Base-by-base conservation (phyloP, 1,139 yeast genomes). In the Candida sp. region DNA sequence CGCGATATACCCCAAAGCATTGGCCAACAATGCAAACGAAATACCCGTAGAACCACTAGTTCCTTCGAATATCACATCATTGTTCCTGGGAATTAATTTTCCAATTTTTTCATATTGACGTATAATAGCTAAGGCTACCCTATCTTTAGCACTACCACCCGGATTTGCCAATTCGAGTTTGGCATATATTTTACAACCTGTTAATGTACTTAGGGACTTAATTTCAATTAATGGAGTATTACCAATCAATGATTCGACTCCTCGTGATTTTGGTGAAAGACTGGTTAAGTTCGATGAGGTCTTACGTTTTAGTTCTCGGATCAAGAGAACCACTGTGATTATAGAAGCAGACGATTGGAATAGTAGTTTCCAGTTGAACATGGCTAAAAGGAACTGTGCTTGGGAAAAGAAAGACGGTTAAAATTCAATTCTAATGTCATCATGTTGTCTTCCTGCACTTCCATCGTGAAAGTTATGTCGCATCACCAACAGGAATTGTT, bases 41-140 rank as follows among this genome's bases (percentile, higher is more conserved):
- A 93, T 93, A 6, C 99, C 99, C 0, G 99, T 93, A 0, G 97
- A 88, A 0, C 98, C 98, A 8, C 95, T 84, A 0, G 98, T 93
- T 3, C 99, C 99, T 67, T 93, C 99, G 60, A 84, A 90, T 4
- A 88, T 81, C 19, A 83, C 75, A 57, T 87, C 90, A 5, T 70
- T 70, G 35, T 64, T 53, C 44, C 80, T 60, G 0, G 90, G 91
- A 6, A 67, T 61, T 36, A 91, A 61, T 11, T 70, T 60, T 0
- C 93, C 95, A 36, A 57, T 50, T 9, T 52, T 44, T 61, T 88
- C 97, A 44, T 87, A 87, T 19, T 78, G 79, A 43, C 79, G 67
- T 27, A 91, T 84, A 52, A 93, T 86, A 1, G 95, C 87, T 41
- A 88, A 72, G 1, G 98, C 99, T 35, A 93, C 96, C 43, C 99